Conservation (phyloP, 495 filamentous ascomycete genomes). For the Daldinia loculata region DNA sequence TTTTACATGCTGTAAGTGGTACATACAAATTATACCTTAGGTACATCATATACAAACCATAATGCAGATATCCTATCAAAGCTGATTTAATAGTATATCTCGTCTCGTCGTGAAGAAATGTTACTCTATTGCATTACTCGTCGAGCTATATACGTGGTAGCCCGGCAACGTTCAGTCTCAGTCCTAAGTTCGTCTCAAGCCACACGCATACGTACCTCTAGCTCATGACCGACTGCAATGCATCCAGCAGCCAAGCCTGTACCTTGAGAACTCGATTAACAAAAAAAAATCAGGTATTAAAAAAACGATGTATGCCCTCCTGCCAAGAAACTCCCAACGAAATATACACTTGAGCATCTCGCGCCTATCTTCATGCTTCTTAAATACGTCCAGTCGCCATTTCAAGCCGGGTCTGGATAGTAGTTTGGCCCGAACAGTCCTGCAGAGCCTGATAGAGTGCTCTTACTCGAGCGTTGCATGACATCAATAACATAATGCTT, state of each 20-base stretch:
- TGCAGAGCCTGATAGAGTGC: neutral
- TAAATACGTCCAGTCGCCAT: constrained; percentile 35
- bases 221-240: constrained; percentile 25
- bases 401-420: constrained; percentile 1
- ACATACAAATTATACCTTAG: neutral
- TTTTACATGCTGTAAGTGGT: neutral
- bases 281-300: constrained; percentile 46
- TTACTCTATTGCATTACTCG: constrained; percentile 48
- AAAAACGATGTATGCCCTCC: constrained; percentile 47
- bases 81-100: neutral
- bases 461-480: constrained; percentile 5
- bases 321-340: constrained; percentile 48
- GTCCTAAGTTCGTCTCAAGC: constrained; percentile 20
- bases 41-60: neutral
- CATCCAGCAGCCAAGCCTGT: constrained; percentile 29
- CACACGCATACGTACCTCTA: constrained; percentile 21
- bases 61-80: neutral
- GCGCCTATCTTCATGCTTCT: constrained; percentile 40
- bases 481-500: constrained; percentile 8
- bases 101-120: constrained; percentile 27
- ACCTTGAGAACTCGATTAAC: constrained; percentile 31
- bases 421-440: constrained; percentile 2
- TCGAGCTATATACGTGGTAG: constrained; percentile 32
- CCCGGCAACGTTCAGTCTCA: constrained; percentile 40
- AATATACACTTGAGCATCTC: constrained; percentile 49